Evolutionary conservation across 1,139 yeast species (phyloP), one percentile per base, ranked within the genome.

Genomic region (Martiniozyma asiatica): DNA sequence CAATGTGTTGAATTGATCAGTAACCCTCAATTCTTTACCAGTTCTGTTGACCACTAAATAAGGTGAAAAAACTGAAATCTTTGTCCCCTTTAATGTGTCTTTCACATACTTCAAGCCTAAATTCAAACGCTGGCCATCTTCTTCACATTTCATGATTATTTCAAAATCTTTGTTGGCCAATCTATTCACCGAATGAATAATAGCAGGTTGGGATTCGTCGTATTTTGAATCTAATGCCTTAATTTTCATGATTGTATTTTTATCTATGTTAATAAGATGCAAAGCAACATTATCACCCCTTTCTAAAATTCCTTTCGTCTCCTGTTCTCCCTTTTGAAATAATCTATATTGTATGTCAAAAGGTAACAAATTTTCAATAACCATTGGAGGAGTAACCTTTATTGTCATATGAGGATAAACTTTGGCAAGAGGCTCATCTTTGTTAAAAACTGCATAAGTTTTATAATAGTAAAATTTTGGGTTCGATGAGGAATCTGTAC

Each of bases 361-460:
- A 0, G 99, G 98, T 30, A 92, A 55, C 35, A 84, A 58, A 44
- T 92, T 92, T 43, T 80, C 87, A 38, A 92, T 64, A 43, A 81
- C 84, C 23, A 92, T 57, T 0, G 98, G 97, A 1, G 98, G 87
- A 0, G 93, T 75, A 14, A 92, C 58, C 2, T 76, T 68, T 24
- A 89, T 56, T 8, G 63, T 69, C 82, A 89, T 68, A 45, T 82
- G 93, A 0, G 98, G 98, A 44, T 84, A 92, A 1, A 80, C 67
- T 38, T 65, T 64, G 0, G 82, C 68, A 24, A 85, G 59, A 0
- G 85, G 89, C 39, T 80, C 89, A 12, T 65, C 61, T 19, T 55
- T 50, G 43, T 79, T 73, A 48, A 58, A 76, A 14, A 62, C 58
- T 1, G 92, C 85, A 43, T 74, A 80, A 1, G 78, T 79, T 45